phyloP scores from a whole-genome alignment of 352 stramenopile genomes.

The Phytophthora megakarya region DNA sequence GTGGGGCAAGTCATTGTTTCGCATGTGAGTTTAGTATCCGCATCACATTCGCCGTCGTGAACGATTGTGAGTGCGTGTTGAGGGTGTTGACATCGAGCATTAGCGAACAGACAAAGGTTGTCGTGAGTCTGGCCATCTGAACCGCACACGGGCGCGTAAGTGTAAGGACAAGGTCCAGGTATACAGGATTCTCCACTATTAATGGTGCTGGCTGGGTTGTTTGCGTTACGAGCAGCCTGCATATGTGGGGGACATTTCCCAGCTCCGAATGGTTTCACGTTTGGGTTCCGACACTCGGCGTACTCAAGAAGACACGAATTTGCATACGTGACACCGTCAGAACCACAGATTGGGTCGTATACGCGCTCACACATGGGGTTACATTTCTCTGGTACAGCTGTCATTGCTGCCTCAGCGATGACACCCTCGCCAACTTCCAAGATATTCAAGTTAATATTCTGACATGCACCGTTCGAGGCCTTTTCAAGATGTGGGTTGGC shows the following conservation, averaged over 20 bases:
- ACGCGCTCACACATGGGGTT: conserved; percentile 51
- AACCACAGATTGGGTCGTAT: conserved; percentile 65
- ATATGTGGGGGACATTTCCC: conserved; percentile 48
- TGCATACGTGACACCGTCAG: conserved; percentile 64
- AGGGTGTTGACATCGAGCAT: conserved; percentile 35
- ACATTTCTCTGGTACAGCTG: conserved; percentile 40
- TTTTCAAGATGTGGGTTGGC: conserved; percentile 51
- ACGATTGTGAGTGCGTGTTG: conserved; percentile 35
- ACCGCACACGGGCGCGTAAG: conserved; percentile 40
- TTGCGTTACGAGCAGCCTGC: conserved; percentile 18
- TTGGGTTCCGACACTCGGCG: conserved; percentile 44
- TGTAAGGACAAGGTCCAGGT: conserved; percentile 43
- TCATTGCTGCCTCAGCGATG: background rate
- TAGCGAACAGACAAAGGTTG: conserved; percentile 48
- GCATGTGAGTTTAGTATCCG: conserved; percentile 48
- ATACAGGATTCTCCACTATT: conserved; percentile 38
- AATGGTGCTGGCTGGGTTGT: conserved; percentile 5
- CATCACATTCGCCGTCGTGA: conserved; percentile 53
- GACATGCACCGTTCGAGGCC: conserved; percentile 39
- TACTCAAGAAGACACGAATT: conserved; percentile 65
- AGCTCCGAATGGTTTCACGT: conserved; percentile 38
- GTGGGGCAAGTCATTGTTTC: conserved; percentile 50
- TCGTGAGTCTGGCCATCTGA: conserved; percentile 48
- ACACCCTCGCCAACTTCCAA: conserved; percentile 19
- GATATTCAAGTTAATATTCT: conserved; percentile 8